Evolutionary conservation across 805 yeast genomes (phyloP).

Genomic region (Myxozyma geophila): DNA sequence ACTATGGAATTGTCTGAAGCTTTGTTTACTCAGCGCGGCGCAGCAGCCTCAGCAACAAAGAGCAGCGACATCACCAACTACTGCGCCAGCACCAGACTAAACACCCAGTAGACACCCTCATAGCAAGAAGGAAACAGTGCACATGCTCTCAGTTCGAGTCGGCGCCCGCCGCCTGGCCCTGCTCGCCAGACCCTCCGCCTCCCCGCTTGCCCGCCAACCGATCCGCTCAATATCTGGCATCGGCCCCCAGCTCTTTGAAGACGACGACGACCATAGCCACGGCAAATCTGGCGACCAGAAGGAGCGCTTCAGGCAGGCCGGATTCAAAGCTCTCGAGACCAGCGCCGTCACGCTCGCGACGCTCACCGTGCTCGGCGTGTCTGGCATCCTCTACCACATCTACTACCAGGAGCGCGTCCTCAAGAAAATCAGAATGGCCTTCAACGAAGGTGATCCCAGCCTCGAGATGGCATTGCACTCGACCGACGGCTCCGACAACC

Average conservation of each 20-base stretch:
- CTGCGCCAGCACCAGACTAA: too few relatives aligned
- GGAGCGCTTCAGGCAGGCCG: conserved; percentile 11
- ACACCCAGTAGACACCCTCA: neutral
- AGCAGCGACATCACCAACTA: too few relatives aligned
- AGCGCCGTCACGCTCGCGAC: conserved; percentile 74
- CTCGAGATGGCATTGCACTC: conserved; percentile 60
- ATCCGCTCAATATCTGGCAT: neutral
- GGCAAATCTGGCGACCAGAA: neutral
- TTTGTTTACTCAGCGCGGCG: too few relatives aligned
- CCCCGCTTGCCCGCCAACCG: neutral
- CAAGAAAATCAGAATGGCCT: conserved; percentile 66
- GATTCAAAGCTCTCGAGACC: conserved; percentile 62
- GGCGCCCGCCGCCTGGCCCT: too few relatives aligned
- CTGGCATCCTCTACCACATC: conserved; percentile 73
- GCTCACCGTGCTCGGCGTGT: conserved; percentile 65
- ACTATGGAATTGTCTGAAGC: too few relatives aligned
- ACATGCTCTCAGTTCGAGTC: neutral
- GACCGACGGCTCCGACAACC: conserved; percentile 19
- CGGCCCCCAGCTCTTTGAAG: conserved; percentile 2
- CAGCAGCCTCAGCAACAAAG: too few relatives aligned
- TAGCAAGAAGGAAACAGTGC: neutral
- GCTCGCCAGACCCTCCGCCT: too few relatives aligned
- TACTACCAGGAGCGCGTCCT: conserved; percentile 63
- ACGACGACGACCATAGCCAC: conserved; percentile 10
- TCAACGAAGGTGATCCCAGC: conserved; percentile 69